A percentile compares a stretch with the other conserved stretches of the same genome.
Evolutionary conservation across 768 basidiomycete species (phyloP).

Genomic region (Mycena galopus): DNA sequence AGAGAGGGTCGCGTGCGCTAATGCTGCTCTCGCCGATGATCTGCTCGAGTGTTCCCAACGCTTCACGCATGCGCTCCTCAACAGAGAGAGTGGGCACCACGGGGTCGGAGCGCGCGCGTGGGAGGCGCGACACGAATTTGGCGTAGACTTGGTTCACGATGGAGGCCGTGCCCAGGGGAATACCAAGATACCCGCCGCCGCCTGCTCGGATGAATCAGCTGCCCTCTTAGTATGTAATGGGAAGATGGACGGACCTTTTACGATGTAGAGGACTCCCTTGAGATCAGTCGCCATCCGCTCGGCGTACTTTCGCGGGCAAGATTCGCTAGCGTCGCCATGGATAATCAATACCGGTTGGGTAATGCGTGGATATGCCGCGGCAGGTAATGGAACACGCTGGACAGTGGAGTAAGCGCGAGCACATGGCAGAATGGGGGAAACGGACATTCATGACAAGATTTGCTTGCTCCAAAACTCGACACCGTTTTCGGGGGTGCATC

Average conservation of each 20-base stretch:
- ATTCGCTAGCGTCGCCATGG: slow-evolving; percentile 73
- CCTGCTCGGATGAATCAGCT: slow-evolving; percentile 50
- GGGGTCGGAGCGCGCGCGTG: slow-evolving; percentile 64
- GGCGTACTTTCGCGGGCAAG: slow-evolving; percentile 68
- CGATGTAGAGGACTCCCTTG: slow-evolving; percentile 65
- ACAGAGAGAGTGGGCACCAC: slow-evolving; percentile 49
- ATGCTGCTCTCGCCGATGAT: slow-evolving; percentile 62
- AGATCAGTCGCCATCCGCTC: slow-evolving; percentile 65
- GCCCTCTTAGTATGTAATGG: too few relatives aligned
- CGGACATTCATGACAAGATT: slow-evolving; percentile 74
- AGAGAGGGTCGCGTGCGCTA: slow-evolving; percentile 65
- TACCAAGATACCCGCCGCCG: slow-evolving; percentile 65
- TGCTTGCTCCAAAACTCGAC: slow-evolving; percentile 64
- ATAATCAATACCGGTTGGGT: slow-evolving; percentile 76
- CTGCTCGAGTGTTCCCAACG: slow-evolving; percentile 66
- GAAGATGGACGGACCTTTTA: slow-evolving; percentile 63
- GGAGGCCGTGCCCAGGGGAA: slow-evolving; percentile 68
- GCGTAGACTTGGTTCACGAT: slow-evolving; percentile 73
- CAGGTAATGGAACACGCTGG: slow-evolving; percentile 68
- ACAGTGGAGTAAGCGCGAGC: neutral
- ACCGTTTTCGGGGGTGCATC: slow-evolving; percentile 67
- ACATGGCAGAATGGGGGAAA: slow-evolving; percentile 4
- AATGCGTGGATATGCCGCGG: slow-evolving; percentile 64
- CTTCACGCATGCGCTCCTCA: slow-evolving; percentile 65
- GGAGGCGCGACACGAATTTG: slow-evolving; percentile 72